Conservation (phyloP, 768 basidiomycete genomes). For the Pulveroboletus ravenelii region DNA sequence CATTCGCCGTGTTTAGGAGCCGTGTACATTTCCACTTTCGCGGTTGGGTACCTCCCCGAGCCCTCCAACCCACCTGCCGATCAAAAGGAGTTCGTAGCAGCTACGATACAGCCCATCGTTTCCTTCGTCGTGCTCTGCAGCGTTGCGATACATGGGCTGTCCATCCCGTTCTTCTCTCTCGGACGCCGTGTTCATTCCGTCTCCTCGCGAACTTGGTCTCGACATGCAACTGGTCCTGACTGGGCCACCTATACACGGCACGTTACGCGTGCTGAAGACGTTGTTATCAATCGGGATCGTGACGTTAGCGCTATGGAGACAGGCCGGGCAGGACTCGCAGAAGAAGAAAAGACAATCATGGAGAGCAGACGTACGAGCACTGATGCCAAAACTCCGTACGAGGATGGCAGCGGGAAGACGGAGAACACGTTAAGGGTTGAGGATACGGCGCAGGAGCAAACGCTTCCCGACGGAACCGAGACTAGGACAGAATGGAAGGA, state of each 20-base stretch:
- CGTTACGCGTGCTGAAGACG: constrained; percentile 66
- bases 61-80: constrained; percentile 42
- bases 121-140: constrained; percentile 93
- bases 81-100: constrained; percentile 62
- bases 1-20: constrained; percentile 48
- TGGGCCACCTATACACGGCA: constrained; percentile 78
- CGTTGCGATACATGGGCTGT: constrained; percentile 82
- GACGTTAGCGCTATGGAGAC: constrained; percentile 45
- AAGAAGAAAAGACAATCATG: constrained; percentile 27
- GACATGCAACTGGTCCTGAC: constrained; percentile 68
- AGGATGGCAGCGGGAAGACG: constrained; percentile 7
- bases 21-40: constrained; percentile 88
- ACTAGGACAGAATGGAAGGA: constrained; percentile 59
- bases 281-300: constrained; percentile 81
- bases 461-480: constrained; percentile 43
- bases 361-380: constrained; percentile 24
- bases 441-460: constrained; percentile 31
- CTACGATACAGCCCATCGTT: constrained; percentile 87
- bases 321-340: constrained; percentile 32
- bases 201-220: constrained; percentile 82
- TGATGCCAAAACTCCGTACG: constrained; percentile 2
- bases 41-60: constrained; percentile 53
- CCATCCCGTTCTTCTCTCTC: constrained; percentile 92
- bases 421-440: constrained; percentile 12
- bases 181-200: constrained; percentile 82